Base-by-base conservation (phyloP, 495 filamentous ascomycete species). In the Oleoguttula mirabilis region DNA sequence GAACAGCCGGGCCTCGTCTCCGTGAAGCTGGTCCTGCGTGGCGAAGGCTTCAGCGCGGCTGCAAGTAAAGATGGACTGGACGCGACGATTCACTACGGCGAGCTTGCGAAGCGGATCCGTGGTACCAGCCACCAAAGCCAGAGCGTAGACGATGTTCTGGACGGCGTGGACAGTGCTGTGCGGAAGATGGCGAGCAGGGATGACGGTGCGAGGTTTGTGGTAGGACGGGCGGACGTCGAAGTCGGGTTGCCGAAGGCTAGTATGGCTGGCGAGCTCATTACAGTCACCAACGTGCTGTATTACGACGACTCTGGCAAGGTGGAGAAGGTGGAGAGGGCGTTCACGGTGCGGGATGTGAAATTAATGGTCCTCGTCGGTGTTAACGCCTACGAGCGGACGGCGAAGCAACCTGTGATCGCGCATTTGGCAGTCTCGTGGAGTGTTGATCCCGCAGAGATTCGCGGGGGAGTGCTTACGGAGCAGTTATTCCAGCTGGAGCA, bases 11-110 rank as follows among this genome's bases (percentile, higher is more conserved):
- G 68, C 4, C 55, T 68, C 2, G 37, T 80, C 7, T 74, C 72
- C 1, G 59, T 70, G 23, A 60, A 64, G 8, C 50, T 79, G 1
- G 62, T 55, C 0, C 65, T 80, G 23, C 48, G 52, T 4, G 22
- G 15, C 20, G 24, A 45, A 1, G 55, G 66, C 1, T 77, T 80
- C 55, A 50, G 56, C 10, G 57, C 63, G 1, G 63, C 73, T 2
- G 66, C 71, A 2, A 45, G 55, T 0, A 41, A 47, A 14, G 73
- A 79, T 54, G 44, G 43, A 6, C 60, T 80, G 8, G 65, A 70
- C 31, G 73, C 67, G 38, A 80, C 76, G 7, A 66, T 79, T 19
- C 68, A 80, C 56, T 80, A 80, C 53, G 75, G 76, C 16, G 66
- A 43, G 19, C 55, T 79, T 15, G 71, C 68, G 55, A 77, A 79